Percentiles rank a stretch among this genome's conserved stretches.
Conservation (phyloP, 306 rosid genomes). For the Neltuma alba region DNA sequence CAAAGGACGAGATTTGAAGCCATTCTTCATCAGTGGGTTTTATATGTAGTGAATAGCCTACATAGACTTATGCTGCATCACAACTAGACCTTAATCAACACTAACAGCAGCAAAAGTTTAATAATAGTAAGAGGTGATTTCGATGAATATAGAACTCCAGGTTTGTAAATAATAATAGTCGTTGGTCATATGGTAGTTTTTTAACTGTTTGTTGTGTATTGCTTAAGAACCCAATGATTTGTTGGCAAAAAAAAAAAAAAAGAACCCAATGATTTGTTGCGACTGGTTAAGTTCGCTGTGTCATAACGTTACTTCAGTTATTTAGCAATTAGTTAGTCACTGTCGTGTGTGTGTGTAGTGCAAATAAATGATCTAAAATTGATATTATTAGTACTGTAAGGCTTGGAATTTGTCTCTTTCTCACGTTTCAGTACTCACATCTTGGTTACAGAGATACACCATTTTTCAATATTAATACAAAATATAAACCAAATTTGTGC, state of each 20-base stretch:
- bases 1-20: conserved; percentile 29
- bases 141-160: no score
- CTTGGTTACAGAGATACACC: not conserved
- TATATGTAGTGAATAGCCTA: not conserved
- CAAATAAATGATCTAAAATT: not conserved
- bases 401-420: not conserved
- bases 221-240: no score
- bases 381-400: not conserved
- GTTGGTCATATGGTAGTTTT: no score
- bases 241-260: no score
- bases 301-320: not conserved
- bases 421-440: not conserved
- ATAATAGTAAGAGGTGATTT: no score
- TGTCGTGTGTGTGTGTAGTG: not conserved
- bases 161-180: no score
- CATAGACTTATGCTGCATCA: no score
- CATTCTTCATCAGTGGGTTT: not conserved
- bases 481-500: not conserved
- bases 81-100: no score
- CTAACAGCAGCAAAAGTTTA: no score
- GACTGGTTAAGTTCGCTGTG: not conserved
- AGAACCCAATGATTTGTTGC: not conserved
- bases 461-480: no score
- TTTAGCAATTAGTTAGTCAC: not conserved
- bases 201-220: no score